Conservation (phyloP, 257 asterid genomes). For the Cinchona pubescens region DNA sequence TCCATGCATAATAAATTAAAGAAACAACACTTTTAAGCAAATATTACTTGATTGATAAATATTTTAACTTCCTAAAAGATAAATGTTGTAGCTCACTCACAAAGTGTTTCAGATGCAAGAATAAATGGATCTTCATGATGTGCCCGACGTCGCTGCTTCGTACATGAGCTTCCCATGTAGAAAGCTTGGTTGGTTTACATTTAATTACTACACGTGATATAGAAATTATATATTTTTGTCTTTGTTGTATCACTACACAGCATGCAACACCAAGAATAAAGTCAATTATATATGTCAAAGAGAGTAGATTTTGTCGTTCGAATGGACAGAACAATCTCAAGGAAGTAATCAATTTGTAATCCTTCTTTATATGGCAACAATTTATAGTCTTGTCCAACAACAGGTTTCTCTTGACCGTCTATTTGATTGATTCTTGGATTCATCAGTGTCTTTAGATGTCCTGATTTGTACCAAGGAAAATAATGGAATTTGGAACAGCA, state of each 20-base stretch:
- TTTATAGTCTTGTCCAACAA: neutral
- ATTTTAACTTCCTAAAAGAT: neutral
- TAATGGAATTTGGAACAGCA: neutral
- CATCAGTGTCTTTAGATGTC: neutral
- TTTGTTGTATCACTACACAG: no score
- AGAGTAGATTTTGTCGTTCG: neutral
- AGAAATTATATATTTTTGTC: neutral
- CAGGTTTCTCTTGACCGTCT: neutral
- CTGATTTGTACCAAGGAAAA: neutral
- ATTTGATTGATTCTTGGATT: neutral
- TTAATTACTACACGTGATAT: neutral
- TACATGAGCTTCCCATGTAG: slow-evolving; percentile 43
- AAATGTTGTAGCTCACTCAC: slow-evolving; percentile 22
- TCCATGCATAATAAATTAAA: neutral
- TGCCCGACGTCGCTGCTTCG: slow-evolving; percentile 25
- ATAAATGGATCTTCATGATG: slow-evolving; percentile 37
- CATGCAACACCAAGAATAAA: neutral
- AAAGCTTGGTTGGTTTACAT: neutral
- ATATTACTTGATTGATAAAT: no score
- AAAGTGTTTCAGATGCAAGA: slow-evolving; percentile 48
- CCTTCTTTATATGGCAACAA: neutral
- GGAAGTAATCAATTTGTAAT: no score
- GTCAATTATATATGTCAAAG: neutral
- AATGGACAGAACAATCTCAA: neutral
- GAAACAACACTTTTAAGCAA: neutral